phyloP scores from a whole-genome alignment of 441 rosid species.

The Adansonia rubrostipa region DNA sequence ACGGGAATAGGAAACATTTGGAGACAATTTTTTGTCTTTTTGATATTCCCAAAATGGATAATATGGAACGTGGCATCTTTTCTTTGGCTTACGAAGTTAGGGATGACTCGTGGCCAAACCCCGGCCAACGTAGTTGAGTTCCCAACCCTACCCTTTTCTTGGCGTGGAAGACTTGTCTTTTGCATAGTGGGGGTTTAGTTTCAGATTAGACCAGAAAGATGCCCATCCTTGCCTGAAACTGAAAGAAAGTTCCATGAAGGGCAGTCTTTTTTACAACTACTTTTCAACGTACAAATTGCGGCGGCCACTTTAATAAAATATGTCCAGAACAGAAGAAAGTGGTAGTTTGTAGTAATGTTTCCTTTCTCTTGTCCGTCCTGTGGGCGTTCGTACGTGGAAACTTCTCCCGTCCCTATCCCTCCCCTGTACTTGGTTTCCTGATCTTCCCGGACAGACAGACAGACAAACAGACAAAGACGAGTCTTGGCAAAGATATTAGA shows the following conservation, averaged over 20 bases:
- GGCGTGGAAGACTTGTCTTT: slow-evolving; percentile 9
- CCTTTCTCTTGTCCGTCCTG: neutral
- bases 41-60: slow-evolving; percentile 1
- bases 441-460: too few species aligned
- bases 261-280: neutral
- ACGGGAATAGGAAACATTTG: neutral
- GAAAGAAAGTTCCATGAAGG: neutral
- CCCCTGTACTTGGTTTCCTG: neutral
- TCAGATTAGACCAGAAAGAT: neutral
- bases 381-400: neutral
- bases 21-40: neutral
- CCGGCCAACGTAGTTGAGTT: neutral
- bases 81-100: neutral
- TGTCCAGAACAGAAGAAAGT: neutral
- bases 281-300: neutral
- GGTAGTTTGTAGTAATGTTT: neutral
- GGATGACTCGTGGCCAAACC: slow-evolving; percentile 1
- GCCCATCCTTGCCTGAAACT: too few species aligned
- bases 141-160: slow-evolving; percentile 4
- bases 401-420: too few species aligned
- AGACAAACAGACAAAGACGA: too few species aligned
- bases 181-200: neutral
- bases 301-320: neutral
- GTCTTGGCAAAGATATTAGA: neutral
- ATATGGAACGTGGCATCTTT: neutral